phyloP scores from a whole-genome alignment of 148 eudicot genomes.

The Chenopodium suecicum region DNA sequence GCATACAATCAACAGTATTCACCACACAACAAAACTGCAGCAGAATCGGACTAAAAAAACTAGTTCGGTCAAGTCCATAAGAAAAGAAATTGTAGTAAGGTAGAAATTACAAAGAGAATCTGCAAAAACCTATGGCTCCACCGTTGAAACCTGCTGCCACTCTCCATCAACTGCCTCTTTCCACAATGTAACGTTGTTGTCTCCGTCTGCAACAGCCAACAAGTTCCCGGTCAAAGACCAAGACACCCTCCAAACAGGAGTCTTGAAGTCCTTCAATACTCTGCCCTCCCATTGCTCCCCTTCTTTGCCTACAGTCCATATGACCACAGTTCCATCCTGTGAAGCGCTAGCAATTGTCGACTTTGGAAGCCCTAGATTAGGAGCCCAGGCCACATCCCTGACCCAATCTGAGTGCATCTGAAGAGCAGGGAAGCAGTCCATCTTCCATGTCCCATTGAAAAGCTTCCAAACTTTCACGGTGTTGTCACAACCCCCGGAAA shows the following conservation, averaged over 20 bases:
- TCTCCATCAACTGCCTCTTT: constrained; percentile 92
- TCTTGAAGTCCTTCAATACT: constrained; percentile 74
- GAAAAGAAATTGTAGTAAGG: constrained; percentile 5
- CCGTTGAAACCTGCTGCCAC: constrained; percentile 78
- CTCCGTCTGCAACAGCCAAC: constrained; percentile 93
- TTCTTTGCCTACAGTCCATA: constrained; percentile 84
- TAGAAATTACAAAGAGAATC: constrained; percentile 19
- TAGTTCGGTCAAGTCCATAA: constrained; percentile 19
- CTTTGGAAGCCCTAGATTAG: constrained; percentile 87
- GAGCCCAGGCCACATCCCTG: constrained; percentile 95
- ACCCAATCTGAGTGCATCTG: constrained; percentile 84
- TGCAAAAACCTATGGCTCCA: constrained; percentile 52
- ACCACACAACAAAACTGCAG: constrained; percentile 24
- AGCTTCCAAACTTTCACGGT: constrained; percentile 89
- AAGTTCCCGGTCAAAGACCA: constrained; percentile 92
- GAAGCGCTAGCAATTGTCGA: constrained; percentile 92
- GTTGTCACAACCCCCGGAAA: constrained; percentile 88
- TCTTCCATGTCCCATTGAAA: constrained; percentile 69
- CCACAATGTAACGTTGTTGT: constrained; percentile 77
- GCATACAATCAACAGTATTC: constrained; percentile 15
- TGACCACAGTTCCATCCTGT: constrained; percentile 84
- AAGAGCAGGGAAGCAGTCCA: constrained; percentile 91
- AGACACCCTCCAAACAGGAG: constrained; percentile 93
- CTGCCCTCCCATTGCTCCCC: constrained; percentile 90
- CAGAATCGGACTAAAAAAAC: constrained; percentile 17